phyloP scores from a whole-genome alignment of 768 basidiomycete genomes.

The Mycena olivaceomarginata region DNA sequence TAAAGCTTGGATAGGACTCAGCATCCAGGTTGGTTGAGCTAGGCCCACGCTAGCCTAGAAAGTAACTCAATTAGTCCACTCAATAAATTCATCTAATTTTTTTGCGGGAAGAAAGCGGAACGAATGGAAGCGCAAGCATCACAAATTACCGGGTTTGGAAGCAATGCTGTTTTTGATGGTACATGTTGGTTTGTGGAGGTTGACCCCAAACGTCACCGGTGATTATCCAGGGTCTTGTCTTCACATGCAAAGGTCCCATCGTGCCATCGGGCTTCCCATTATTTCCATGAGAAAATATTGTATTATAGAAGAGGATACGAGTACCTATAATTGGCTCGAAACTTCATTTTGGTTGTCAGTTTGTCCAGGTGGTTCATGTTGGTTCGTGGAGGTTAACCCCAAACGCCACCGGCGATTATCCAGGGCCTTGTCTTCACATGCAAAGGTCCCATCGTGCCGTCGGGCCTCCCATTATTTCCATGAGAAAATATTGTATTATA shows the following conservation, averaged over 20 bases:
- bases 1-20: neutral
- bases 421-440: no score
- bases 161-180: conserved; percentile 10
- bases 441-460: no score
- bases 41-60: neutral
- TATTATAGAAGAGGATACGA: neutral
- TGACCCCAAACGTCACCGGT: neutral
- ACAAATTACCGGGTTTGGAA: conserved; percentile 25
- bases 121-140: neutral
- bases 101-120: neutral
- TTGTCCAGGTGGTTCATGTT: neutral
- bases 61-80: neutral
- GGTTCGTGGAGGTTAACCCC: no score
- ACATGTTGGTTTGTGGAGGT: neutral
- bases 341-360: neutral
- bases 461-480: no score
- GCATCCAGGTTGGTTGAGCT: neutral
- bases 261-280: neutral
- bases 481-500: no score
- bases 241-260: conserved; percentile 6
- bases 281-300: conserved; percentile 1
- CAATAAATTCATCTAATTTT: neutral
- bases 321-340: conserved; percentile 13
- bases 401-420: no score
- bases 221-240: neutral